Conservation (phyloP, 805 yeast genomes). For the Saturnispora serradocipensis region DNA sequence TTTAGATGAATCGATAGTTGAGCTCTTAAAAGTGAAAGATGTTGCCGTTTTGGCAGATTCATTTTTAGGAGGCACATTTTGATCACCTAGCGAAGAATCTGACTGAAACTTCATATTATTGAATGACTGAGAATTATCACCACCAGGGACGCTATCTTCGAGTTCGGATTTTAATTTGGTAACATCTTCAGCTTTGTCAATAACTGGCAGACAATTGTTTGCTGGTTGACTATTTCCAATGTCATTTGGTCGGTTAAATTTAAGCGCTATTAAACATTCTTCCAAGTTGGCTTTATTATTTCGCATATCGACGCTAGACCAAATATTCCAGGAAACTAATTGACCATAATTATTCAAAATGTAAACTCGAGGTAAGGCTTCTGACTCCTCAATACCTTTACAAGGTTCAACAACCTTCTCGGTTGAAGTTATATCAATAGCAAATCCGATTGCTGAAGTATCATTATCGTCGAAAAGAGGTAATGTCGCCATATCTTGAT, state of each 20-base stretch:
- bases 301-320: conserved; percentile 44
- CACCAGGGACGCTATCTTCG: neutral
- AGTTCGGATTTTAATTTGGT: too few relatives aligned
- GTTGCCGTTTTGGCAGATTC: neutral
- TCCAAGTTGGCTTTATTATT: conserved; percentile 4
- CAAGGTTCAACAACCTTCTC: conserved; percentile 44
- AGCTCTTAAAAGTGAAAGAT: neutral
- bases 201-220: too few relatives aligned
- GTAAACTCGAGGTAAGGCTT: conserved; percentile 59
- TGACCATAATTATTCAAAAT: conserved; percentile 55
- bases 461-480: conserved; percentile 67
- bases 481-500: conserved; percentile 60
- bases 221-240: neutral
- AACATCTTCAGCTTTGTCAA: neutral
- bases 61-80: neutral
- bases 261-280: conserved; percentile 2
- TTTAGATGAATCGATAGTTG: neutral
- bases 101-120: neutral
- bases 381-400: conserved; percentile 45
- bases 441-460: conserved; percentile 62
- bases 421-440: conserved; percentile 45
- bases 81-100: neutral
- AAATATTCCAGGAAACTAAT: conserved; percentile 55
- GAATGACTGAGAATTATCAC: neutral
- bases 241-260: neutral